A percentile compares a stretch with the other conserved stretches of the same genome.
phyloP scores from a whole-genome alignment of 495 filamentous ascomycete species.

The Penicillium bovifimosum region DNA sequence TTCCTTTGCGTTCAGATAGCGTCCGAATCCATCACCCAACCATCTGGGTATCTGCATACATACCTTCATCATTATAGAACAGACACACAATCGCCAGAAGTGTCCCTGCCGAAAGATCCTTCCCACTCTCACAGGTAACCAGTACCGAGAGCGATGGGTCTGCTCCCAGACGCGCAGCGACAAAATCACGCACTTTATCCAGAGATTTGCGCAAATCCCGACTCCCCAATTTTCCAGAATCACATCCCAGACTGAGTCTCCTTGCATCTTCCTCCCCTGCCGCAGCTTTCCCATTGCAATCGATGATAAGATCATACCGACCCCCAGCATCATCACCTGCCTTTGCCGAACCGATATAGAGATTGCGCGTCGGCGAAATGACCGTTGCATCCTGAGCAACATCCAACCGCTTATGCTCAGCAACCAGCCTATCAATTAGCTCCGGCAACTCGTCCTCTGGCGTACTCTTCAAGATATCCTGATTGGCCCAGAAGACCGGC shows the following conservation, averaged over 20 bases:
- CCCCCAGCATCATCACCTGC: constrained; percentile 7
- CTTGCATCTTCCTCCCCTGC: constrained; percentile 27
- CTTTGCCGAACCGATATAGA: constrained; percentile 33
- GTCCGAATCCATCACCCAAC: constrained; percentile 12
- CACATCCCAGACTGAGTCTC: constrained; percentile 58
- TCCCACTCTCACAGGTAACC: constrained; percentile 56
- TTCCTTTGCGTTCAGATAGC: constrained; percentile 17
- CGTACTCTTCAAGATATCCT: constrained; percentile 47
- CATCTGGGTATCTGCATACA: not conserved
- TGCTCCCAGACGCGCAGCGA: constrained; percentile 24
- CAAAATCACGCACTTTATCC: constrained; percentile 47
- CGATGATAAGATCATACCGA: constrained; percentile 42
- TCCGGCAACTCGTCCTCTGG: constrained; percentile 59
- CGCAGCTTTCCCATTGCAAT: constrained; percentile 36
- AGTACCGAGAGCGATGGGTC: constrained; percentile 39
- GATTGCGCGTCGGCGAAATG: constrained; percentile 35
- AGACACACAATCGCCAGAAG: constrained; percentile 58
- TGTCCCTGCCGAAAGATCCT: constrained; percentile 60
- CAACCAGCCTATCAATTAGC: constrained; percentile 54
- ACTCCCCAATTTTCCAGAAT: constrained; percentile 64
- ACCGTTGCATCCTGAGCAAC: constrained; percentile 20
- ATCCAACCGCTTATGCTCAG: constrained; percentile 22
- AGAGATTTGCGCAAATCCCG: constrained; percentile 66
- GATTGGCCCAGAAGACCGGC: constrained; percentile 69
- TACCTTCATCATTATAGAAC: constrained; percentile 55